A percentile compares a stretch with the other conserved stretches of the same genome.
phyloP scores from a whole-genome alignment of 345 rosid genomes.

The Melastoma malabathricum region DNA sequence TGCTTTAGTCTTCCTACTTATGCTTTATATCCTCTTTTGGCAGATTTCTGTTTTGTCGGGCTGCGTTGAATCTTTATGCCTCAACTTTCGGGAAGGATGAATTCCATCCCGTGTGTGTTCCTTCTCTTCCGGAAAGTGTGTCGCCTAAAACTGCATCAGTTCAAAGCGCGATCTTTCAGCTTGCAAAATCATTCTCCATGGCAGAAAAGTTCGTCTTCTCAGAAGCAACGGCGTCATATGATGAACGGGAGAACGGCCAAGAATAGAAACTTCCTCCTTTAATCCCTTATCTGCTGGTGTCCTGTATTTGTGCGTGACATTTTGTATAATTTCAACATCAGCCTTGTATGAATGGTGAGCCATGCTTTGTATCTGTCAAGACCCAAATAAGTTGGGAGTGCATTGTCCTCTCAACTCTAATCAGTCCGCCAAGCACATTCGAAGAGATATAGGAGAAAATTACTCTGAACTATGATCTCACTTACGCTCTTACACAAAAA shows the following conservation, averaged over 20 bases:
- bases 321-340: no score
- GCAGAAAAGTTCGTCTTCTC: constrained; percentile 44
- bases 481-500: no score
- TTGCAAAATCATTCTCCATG: constrained; percentile 46
- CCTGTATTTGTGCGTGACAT: no score
- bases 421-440: no score
- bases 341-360: no score
- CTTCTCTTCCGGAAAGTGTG: constrained; percentile 48
- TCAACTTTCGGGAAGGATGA: constrained; percentile 44
- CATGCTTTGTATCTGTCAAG: no score
- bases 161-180: constrained; percentile 38
- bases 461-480: no score
- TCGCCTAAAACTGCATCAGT: constrained; percentile 26
- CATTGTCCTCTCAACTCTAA: no score
- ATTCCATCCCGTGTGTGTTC: constrained; percentile 59
- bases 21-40: constrained; percentile 2
- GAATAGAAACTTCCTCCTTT: no score
- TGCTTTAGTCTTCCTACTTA: background rate
- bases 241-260: constrained; percentile 1
- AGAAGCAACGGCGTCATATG: constrained; percentile 20
- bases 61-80: constrained; percentile 41
- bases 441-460: no score
- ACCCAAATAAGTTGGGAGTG: no score
- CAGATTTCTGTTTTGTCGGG: constrained; percentile 79
- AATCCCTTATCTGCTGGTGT: no score